Evolutionary conservation across 1,284 basidiomycete species (phyloP).

Genomic region (Malassezia dermatis): DNA sequence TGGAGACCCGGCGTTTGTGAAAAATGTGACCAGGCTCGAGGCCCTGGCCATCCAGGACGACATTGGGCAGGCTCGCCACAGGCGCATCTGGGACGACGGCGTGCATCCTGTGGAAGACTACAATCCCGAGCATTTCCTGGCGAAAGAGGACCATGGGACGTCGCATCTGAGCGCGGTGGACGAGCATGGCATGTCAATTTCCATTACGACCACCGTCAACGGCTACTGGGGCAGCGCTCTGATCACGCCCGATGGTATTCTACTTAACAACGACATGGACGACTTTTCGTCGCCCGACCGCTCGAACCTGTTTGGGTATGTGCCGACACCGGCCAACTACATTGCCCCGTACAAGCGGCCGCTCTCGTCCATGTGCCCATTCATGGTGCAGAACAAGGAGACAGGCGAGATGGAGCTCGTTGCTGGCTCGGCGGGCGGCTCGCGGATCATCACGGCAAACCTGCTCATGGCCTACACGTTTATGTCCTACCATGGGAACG

Average conservation of each 20-base stretch:
- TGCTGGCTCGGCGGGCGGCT: conserved; percentile 49
- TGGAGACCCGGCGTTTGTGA: conserved; percentile 50
- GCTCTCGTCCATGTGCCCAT: conserved; percentile 48
- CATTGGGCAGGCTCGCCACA: conserved; percentile 35
- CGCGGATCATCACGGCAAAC: conserved; percentile 50
- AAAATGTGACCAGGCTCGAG: conserved; percentile 48
- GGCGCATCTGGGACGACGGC: conserved; percentile 36
- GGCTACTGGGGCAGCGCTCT: conserved; percentile 44
- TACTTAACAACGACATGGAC: conserved; percentile 49
- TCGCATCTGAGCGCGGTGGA: conserved; percentile 49
- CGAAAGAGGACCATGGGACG: conserved; percentile 48
- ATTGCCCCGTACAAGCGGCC: conserved; percentile 49
- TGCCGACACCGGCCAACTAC: conserved; percentile 46
- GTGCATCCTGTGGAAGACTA: conserved; percentile 44
- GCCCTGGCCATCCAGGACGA: conserved; percentile 38
- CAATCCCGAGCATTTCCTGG: conserved; percentile 43
- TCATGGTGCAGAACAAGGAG: conserved; percentile 46
- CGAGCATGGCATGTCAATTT: conserved; percentile 47
- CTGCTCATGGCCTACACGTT: conserved; percentile 43
- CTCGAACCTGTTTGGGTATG: conserved; percentile 49
- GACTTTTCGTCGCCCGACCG: conserved; percentile 47
- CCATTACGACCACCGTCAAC: conserved; percentile 50
- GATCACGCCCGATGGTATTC: conserved; percentile 35
- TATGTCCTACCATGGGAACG: conserved; percentile 30
- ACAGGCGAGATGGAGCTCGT: conserved; percentile 47